Conservation (phyloP, 306 rosid species). For the Potentilla sterilis region DNA sequence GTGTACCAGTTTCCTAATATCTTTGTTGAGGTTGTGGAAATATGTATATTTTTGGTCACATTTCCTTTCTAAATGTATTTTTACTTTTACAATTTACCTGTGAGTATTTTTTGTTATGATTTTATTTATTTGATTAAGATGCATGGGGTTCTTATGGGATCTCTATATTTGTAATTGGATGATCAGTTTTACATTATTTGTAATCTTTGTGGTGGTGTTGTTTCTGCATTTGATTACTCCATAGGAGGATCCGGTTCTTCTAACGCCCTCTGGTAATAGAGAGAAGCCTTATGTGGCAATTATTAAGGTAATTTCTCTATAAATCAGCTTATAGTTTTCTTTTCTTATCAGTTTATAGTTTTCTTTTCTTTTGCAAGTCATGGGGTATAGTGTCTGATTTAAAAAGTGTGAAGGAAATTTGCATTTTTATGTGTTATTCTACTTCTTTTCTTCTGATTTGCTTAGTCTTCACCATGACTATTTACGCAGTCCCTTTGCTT, state of each 20-base stretch:
- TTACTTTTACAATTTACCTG: no score
- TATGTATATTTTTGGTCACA: no score
- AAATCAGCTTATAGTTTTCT: background rate
- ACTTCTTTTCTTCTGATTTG: background rate
- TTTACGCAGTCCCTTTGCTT: background rate
- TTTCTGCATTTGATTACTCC: background rate
- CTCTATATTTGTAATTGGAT: background rate
- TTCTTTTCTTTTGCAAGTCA: background rate
- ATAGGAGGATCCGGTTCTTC: constrained; percentile 97
- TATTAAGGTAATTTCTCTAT: constrained; percentile 58
- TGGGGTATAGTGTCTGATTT: background rate
- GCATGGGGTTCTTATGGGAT: background rate
- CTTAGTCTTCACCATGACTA: background rate
- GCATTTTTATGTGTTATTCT: background rate
- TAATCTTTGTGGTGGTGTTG: constrained; percentile 9
- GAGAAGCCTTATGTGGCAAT: constrained; percentile 95
- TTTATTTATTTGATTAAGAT: background rate
- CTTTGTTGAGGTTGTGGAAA: no score
- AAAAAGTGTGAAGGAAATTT: background rate
- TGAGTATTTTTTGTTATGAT: no score
- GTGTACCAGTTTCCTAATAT: no score
- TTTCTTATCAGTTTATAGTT: no score
- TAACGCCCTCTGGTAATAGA: constrained; percentile 54
- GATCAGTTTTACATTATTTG: background rate
- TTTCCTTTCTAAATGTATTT: no score